phyloP scores from a whole-genome alignment of 352 stramenopile genomes.

The Globisporangium splendens region DNA sequence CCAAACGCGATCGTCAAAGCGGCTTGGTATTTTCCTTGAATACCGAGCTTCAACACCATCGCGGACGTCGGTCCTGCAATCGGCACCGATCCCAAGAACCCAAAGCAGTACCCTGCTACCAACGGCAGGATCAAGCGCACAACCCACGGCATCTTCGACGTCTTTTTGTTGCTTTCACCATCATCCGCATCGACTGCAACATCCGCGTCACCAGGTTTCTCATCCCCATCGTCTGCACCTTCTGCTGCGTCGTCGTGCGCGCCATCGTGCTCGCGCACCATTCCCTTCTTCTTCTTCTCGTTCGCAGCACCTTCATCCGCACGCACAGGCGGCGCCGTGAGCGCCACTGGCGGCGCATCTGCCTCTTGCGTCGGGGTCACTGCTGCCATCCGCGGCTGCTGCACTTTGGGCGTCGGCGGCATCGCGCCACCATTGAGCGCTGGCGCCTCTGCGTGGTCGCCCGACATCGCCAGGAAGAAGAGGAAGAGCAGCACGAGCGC shows the following conservation, averaged over 20 bases:
- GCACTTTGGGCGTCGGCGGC: not conserved
- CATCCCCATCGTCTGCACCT: not conserved
- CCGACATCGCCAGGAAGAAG: constrained; percentile 36
- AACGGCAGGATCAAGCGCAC: constrained; percentile 68
- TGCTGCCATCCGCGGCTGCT: not conserved
- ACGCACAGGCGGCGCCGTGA: constrained; percentile 3
- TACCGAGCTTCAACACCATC: constrained; percentile 86
- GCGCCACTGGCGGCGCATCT: not conserved
- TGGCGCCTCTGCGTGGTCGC: constrained; percentile 2
- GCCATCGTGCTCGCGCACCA: not conserved
- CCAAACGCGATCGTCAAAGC: constrained; percentile 80
- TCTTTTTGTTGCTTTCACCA: not conserved
- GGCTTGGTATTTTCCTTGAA: constrained; percentile 82
- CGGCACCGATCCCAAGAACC: constrained; percentile 82
- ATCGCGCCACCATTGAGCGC: not conserved
- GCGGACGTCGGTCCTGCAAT: constrained; percentile 81
- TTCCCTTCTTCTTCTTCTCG: not conserved
- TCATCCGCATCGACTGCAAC: constrained; percentile 14
- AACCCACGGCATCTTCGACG: constrained; percentile 34
- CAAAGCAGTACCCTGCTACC: constrained; percentile 79
- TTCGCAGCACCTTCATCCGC: not conserved
- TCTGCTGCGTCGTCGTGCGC: constrained; percentile 1
- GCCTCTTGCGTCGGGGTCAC: not conserved
- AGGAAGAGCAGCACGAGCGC: constrained; percentile 61
- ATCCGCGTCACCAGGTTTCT: constrained; percentile 9